A percentile compares a stretch with the other conserved stretches of the same genome.
Conservation (phyloP, 345 rosid species). For the Lumnitzera littorea region DNA sequence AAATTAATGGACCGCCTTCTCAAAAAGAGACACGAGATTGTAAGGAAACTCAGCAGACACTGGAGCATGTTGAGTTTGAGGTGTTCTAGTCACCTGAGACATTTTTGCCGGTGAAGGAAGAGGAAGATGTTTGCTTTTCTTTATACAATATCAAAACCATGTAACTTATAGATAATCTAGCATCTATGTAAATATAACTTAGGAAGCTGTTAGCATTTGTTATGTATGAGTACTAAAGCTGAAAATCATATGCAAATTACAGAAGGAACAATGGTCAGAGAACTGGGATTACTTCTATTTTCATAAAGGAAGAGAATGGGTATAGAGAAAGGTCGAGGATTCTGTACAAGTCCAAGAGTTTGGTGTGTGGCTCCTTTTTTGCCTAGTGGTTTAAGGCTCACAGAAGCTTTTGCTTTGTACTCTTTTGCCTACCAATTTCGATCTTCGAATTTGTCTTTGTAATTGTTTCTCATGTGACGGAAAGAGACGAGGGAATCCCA, state of each 20-base stretch:
- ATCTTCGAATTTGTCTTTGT: too few relatives aligned
- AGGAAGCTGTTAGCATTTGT: conserved; percentile 9
- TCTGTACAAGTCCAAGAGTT: too few relatives aligned
- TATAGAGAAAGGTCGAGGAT: too few relatives aligned
- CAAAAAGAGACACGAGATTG: conserved; percentile 25
- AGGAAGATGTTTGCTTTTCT: conserved; percentile 9
- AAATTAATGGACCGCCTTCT: conserved; percentile 9
- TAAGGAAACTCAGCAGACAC: conserved; percentile 24
- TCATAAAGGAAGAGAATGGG: too few relatives aligned
- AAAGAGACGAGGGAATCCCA: too few relatives aligned
- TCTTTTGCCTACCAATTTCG: too few relatives aligned
- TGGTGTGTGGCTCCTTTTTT: too few relatives aligned
- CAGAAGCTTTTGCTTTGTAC: too few relatives aligned
- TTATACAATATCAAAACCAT: not conserved
- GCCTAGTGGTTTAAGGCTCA: too few relatives aligned
- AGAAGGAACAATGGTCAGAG: not conserved
- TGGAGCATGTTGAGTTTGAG: conserved; percentile 42
- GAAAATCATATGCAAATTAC: not conserved
- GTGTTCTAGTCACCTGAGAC: conserved; percentile 31
- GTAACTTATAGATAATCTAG: conserved; percentile 9
- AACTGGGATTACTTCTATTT: not conserved
- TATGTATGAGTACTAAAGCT: conserved; percentile 1
- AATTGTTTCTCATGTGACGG: too few relatives aligned
- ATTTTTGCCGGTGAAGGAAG: conserved; percentile 1
- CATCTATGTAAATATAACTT: conserved; percentile 11